phyloP scores from a whole-genome alignment of 2,329 filamentous ascomycete genomes.

The Fusarium beomiforme region DNA sequence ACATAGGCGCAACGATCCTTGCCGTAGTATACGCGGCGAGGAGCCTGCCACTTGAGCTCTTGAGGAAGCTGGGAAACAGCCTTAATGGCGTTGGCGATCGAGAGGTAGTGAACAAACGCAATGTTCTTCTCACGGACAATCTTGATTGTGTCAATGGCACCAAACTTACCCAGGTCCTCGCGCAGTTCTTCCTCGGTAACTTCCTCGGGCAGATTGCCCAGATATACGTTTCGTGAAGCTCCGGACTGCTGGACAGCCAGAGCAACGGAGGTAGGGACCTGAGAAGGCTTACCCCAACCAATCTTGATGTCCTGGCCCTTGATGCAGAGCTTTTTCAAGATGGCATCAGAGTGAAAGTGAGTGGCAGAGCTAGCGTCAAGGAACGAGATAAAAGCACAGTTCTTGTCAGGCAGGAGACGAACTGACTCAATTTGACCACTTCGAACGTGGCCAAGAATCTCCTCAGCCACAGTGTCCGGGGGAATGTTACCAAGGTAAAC shows the following conservation, averaged over 20 bases:
- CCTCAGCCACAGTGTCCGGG: slow-evolving; percentile 95
- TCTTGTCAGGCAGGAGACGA: slow-evolving; percentile 95
- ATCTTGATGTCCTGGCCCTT: slow-evolving; percentile 99
- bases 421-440: slow-evolving; percentile 99
- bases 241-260: slow-evolving; percentile 97
- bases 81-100: slow-evolving; percentile 98
- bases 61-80: slow-evolving; percentile 95
- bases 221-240: slow-evolving; percentile 95
- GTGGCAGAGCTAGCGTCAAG: slow-evolving; percentile 96
- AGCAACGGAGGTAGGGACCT: slow-evolving; percentile 97
- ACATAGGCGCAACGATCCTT: slow-evolving; percentile 99
- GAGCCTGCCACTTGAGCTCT: slow-evolving; percentile 95
- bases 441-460: slow-evolving; percentile 94
- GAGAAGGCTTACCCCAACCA: slow-evolving; percentile 98
- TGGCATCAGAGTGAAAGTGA: slow-evolving; percentile 99
- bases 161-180: slow-evolving; percentile 95
- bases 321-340: slow-evolving; percentile 99
- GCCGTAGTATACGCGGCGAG: slow-evolving; percentile 96
- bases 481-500: slow-evolving; percentile 98
- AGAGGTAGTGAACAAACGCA: slow-evolving; percentile 96
- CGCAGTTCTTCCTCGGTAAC: slow-evolving; percentile 90
- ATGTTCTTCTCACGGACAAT: slow-evolving; percentile 98
- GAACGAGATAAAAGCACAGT: slow-evolving; percentile 99
- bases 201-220: slow-evolving; percentile 92
- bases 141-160: slow-evolving; percentile 96